phyloP scores from a whole-genome alignment of 2,329 filamentous ascomycete species.

The Paramyrothecium roridum region DNA sequence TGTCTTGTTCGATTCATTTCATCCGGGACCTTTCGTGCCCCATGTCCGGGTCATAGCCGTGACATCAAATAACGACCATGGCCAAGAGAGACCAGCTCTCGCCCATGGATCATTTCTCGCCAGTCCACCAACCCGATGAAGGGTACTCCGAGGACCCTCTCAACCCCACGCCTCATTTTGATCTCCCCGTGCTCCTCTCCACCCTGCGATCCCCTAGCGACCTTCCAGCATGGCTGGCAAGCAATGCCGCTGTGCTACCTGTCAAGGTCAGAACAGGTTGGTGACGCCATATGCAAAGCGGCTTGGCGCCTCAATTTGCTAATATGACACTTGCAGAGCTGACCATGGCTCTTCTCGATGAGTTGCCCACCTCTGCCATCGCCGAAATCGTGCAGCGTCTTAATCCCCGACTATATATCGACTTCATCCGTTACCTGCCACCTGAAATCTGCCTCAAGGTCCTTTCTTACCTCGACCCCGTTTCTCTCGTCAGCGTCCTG shows the following conservation, averaged over 20 bases:
- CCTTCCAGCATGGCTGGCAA: slow-evolving; percentile 46
- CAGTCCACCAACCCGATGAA: slow-evolving; percentile 68
- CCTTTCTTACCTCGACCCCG: slow-evolving; percentile 78
- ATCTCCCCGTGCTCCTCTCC: slow-evolving; percentile 27
- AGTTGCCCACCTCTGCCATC: slow-evolving; percentile 76
- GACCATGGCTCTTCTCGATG: slow-evolving; percentile 72
- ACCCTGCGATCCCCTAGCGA: slow-evolving; percentile 37
- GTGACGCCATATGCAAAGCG: slow-evolving; percentile 13
- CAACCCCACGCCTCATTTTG: slow-evolving; percentile 34
- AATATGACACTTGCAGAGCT: slow-evolving; percentile 55
- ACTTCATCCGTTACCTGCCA: slow-evolving; percentile 82
- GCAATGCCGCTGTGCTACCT: slow-evolving; percentile 47
- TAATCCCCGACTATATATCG: slow-evolving; percentile 83
- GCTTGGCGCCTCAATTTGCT: slow-evolving; percentile 5
- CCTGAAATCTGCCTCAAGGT: slow-evolving; percentile 89
- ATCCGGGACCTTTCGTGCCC: not conserved
- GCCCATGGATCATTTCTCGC: slow-evolving; percentile 44
- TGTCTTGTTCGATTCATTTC: not conserved
- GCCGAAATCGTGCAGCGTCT: slow-evolving; percentile 77
- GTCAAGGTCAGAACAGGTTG: slow-evolving; percentile 46
- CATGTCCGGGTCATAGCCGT: not conserved
- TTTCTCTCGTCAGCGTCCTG: slow-evolving; percentile 76
- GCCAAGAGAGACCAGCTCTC: slow-evolving; percentile 20
- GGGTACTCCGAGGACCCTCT: slow-evolving; percentile 79
- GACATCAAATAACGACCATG: slow-evolving; percentile 13